Conservation (phyloP, 805 yeast genomes). For the Candida stauntonica region DNA sequence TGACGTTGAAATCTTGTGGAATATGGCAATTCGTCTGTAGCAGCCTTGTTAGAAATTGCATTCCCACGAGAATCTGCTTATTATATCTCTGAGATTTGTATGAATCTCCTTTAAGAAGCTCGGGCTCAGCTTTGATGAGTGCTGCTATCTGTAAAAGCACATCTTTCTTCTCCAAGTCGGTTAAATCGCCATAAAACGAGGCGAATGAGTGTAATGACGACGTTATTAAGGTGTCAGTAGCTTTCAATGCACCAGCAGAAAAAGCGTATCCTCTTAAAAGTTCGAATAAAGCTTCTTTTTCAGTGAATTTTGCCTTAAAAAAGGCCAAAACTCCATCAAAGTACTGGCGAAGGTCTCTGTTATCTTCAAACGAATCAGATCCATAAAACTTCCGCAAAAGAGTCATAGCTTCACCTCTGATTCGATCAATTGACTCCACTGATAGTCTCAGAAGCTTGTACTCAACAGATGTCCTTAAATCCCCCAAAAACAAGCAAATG, state of each 20-base stretch:
- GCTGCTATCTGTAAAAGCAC: constrained; percentile 26
- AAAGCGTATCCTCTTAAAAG: constrained; percentile 55
- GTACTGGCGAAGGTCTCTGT: constrained; percentile 24
- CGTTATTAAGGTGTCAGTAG: constrained; percentile 42
- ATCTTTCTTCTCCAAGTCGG: constrained; percentile 9
- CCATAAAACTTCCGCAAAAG: constrained; percentile 31
- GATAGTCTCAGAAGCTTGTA: constrained; percentile 30
- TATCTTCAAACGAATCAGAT: constrained; percentile 17
- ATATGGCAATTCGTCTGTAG: constrained; percentile 20
- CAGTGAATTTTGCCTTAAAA: constrained; percentile 18
- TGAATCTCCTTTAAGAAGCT: constrained; percentile 1
- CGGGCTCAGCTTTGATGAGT: constrained; percentile 25
- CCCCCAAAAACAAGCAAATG: constrained; percentile 2
- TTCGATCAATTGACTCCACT: constrained; percentile 58
- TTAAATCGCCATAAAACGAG: constrained; percentile 23
- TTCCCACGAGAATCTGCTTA: constrained; percentile 22
- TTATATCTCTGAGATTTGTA: constrained; percentile 13
- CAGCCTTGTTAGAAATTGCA: constrained; percentile 23
- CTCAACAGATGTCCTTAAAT: neutral
- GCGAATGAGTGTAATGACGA: constrained; percentile 39
- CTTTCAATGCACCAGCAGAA: constrained; percentile 54
- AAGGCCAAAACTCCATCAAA: constrained; percentile 26
- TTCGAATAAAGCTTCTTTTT: constrained; percentile 23
- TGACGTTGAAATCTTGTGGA: constrained; percentile 23
- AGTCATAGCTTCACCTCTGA: constrained; percentile 40